Conservation (phyloP, 306 rosid genomes). For the Vigna hirtella region DNA sequence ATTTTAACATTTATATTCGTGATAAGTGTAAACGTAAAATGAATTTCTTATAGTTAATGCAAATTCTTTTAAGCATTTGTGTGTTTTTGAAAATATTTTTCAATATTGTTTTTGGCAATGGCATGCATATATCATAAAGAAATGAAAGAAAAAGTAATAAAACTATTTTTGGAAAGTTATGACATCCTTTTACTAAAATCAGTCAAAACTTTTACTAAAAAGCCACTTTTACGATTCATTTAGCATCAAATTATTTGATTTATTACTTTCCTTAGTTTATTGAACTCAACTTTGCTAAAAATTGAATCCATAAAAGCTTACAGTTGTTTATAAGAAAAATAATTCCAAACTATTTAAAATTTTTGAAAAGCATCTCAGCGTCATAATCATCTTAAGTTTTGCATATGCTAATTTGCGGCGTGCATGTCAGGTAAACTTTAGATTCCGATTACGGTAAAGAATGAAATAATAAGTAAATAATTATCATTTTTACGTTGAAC, state of each 20-base stretch:
- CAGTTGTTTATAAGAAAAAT: background rate
- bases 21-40: too few species aligned
- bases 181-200: background rate
- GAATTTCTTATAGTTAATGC: background rate
- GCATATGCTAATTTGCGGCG: constrained; percentile 2
- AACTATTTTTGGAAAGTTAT: too few species aligned
- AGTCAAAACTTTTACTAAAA: background rate
- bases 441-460: background rate
- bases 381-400: background rate
- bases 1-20: too few species aligned
- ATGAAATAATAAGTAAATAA: too few species aligned
- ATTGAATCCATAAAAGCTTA: background rate
- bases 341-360: background rate
- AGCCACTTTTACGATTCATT: background rate
- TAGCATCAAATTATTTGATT: background rate
- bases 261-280: background rate
- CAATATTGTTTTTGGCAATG: background rate
- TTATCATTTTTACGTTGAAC: too few species aligned
- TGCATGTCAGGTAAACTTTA: background rate
- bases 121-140: background rate
- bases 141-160: too few species aligned
- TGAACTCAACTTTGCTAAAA: background rate
- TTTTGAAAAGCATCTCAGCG: background rate
- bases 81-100: background rate
- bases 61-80: too few species aligned